Conservation (phyloP, 495 filamentous ascomycete species). For the Trichoderma reesei region DNA sequence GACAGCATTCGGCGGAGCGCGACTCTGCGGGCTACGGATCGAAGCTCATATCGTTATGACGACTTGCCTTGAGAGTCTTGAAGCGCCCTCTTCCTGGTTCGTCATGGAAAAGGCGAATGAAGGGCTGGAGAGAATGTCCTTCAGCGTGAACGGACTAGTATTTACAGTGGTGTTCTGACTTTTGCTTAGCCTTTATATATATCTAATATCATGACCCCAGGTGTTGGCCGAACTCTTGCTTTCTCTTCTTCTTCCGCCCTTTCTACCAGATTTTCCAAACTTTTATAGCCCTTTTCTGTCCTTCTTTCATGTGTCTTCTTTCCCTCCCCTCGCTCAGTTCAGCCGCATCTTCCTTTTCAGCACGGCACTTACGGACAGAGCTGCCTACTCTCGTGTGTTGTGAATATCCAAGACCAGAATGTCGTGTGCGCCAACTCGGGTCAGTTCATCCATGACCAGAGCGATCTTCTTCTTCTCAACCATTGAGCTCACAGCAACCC, state of each 20-base stretch:
- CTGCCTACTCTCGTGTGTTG: conserved; percentile 51
- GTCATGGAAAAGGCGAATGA: background rate
- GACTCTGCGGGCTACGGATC: conserved; percentile 51
- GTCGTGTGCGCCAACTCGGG: conserved; percentile 69
- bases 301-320: background rate
- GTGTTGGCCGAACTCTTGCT: too few species aligned
- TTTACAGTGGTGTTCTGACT: too few species aligned
- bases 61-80: conserved; percentile 1
- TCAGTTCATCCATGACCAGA: conserved; percentile 82
- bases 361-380: too few species aligned
- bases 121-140: background rate
- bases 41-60: conserved; percentile 14
- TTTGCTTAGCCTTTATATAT: too few species aligned
- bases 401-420: conserved; percentile 81
- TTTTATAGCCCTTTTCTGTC: too few species aligned
- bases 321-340: background rate
- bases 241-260: too few species aligned
- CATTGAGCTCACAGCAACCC: conserved; percentile 92
- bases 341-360: background rate
- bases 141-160: background rate
- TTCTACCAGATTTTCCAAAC: too few species aligned
- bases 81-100: background rate
- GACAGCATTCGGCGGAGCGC: conserved; percentile 85
- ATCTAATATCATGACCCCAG: too few species aligned
- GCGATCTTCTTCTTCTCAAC: conserved; percentile 86